Percentiles rank a stretch among this genome's conserved stretches.
Conservation (phyloP, 176 grass and related monocot species). For the Panicum miliaceum region DNA sequence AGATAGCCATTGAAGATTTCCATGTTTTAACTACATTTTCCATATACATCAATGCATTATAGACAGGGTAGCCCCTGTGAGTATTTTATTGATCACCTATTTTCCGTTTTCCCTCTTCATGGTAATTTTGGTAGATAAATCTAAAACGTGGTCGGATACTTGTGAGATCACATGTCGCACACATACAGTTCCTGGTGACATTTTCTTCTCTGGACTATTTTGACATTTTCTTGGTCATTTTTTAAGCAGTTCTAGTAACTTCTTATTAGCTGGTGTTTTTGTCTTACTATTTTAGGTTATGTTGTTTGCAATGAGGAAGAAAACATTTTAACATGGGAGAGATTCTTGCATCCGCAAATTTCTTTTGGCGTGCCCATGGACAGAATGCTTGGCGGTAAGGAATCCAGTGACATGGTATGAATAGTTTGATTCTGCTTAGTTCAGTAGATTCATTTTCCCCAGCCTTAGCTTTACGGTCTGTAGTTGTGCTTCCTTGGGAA, state of each 20-base stretch:
- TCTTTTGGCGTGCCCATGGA: conserved; percentile 81
- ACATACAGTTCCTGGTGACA: conserved; percentile 81
- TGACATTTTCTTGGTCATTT: conserved; percentile 3
- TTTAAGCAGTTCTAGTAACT: conserved; percentile 21
- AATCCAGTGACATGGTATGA: conserved; percentile 64
- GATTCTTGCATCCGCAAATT: conserved; percentile 71
- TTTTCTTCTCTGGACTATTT: conserved; percentile 37
- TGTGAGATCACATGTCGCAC: conserved; percentile 82
- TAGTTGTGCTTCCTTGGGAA: conserved; percentile 1
- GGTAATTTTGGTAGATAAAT: conserved; percentile 70
- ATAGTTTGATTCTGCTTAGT: neutral
- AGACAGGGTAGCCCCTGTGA: neutral
- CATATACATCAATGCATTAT: neutral
- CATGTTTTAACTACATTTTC: conserved; percentile 35
- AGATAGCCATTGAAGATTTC: conserved; percentile 11
- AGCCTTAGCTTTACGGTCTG: neutral
- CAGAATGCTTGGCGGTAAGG: conserved; percentile 62
- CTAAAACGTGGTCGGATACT: conserved; percentile 87
- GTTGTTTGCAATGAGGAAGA: conserved; percentile 83
- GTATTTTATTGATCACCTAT: neutral
- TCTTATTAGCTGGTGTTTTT: neutral
- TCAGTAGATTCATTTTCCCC: neutral
- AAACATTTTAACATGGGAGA: conserved; percentile 91
- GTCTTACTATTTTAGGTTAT: conserved; percentile 55
- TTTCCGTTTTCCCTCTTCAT: neutral